Percentiles rank a stretch among this genome's conserved stretches.
Conservation (phyloP, 495 filamentous ascomycete species). For the Hyaloscypha finlandica region DNA sequence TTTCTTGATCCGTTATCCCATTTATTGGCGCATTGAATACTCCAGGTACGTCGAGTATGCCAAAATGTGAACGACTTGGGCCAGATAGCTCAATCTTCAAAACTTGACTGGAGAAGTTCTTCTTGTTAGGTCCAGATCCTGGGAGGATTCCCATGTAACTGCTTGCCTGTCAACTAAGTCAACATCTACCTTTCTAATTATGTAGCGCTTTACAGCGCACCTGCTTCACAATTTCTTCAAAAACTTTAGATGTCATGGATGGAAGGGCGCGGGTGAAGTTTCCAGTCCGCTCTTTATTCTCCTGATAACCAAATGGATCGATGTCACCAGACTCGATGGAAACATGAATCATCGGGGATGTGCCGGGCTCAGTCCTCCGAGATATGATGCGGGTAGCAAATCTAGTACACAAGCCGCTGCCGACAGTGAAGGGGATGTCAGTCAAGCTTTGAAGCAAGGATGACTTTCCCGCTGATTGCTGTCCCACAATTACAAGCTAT, state of each 20-base stretch:
- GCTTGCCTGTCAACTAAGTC: slow-evolving; percentile 44
- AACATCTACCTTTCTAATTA: neutral
- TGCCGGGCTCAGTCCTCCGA: slow-evolving; percentile 34
- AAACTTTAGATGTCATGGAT: slow-evolving; percentile 4
- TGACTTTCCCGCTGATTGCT: slow-evolving; percentile 56
- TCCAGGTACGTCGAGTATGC: slow-evolving; percentile 63
- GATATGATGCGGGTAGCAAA: slow-evolving; percentile 57
- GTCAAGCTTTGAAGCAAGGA: slow-evolving; percentile 54
- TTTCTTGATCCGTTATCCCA: slow-evolving; percentile 41
- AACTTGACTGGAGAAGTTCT: slow-evolving; percentile 54
- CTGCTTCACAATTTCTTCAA: slow-evolving; percentile 8
- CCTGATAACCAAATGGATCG: slow-evolving; percentile 9
- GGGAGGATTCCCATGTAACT: slow-evolving; percentile 29
- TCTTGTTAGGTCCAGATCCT: neutral
- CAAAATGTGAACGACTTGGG: slow-evolving; percentile 57
- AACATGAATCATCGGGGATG: slow-evolving; percentile 5
- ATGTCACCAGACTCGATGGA: slow-evolving; percentile 15
- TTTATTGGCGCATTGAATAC: slow-evolving; percentile 54
- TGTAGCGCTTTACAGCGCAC: slow-evolving; percentile 24
- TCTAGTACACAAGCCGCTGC: slow-evolving; percentile 54
- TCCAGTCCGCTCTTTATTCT: neutral
- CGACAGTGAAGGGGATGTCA: slow-evolving; percentile 51
- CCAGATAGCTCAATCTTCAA: slow-evolving; percentile 60
- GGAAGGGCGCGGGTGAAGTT: slow-evolving; percentile 4
- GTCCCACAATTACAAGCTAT: slow-evolving; percentile 58